Base-by-base conservation (phyloP, 2,329 filamentous ascomycete genomes). In the Arthrobotrys sphaeroides region DNA sequence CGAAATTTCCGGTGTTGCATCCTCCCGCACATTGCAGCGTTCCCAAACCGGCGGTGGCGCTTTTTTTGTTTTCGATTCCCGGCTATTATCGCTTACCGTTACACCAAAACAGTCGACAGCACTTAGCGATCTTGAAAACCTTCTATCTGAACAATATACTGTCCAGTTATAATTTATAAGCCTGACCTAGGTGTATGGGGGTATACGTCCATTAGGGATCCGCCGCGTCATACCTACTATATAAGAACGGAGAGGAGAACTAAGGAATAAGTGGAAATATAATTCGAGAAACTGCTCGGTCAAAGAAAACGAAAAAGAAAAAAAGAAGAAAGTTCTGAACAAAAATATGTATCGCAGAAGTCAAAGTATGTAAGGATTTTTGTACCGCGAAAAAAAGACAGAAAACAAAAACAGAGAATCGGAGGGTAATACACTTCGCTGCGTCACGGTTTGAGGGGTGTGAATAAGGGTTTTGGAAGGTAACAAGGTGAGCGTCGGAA, bases 1-100 rank as follows among this genome's bases (percentile, higher is more conserved):
- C 68, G 61, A 67, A 74, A 62, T 74, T 60, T 74, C 69, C 69
- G 69, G 69, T 45, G 69, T 74, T 74, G 69, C 69, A 74, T 51
- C 69, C 69, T 64, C 69, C 69, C 69, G 69, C 49, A 33, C 26
- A 28, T 47, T 51, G 61, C 51, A 38, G 51, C 55, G 49, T 36
- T 22, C 51, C 42, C 42, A 43, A 67, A 73, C 28, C 24, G 36
- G 45, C 13, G 42, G 43, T 74, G 69, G 69, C 61, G 69, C 66
- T 45, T 20, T 42, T 24, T 55, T n/a, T n/a, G n/a, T n/a, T 43
- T 26, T 22, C 16, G 5, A 18, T 33, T 33, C 16, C 40, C 43
- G 22, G 42, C 59, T 47, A 28, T 43, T 38, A 1, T 42, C 43
- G 42, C 28, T 47, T 42, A 40, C 55, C n/a, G 61, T 66, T 66